phyloP scores from a whole-genome alignment of 2,329 filamentous ascomycete genomes.

The Tolypocladium inflatum region DNA sequence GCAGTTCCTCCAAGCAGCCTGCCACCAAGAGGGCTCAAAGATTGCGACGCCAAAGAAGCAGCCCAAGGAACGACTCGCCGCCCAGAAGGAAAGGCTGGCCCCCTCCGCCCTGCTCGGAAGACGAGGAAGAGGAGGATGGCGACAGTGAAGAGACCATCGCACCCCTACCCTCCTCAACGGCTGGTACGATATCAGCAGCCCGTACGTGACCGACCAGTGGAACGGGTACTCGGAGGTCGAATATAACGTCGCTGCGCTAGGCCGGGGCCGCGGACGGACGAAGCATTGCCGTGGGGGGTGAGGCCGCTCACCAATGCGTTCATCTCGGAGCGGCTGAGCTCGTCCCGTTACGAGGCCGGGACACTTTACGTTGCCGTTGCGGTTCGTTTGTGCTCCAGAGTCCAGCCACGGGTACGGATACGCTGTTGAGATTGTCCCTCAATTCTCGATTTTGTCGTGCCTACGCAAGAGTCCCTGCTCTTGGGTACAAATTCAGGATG shows the following conservation, averaged over 20 bases:
- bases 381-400: not conserved
- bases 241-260: constrained; percentile 12
- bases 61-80: not conserved
- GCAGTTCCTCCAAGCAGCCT: not conserved
- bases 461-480: not conserved
- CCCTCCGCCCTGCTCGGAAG: constrained; percentile 6
- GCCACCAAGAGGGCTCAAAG: constrained; percentile 10
- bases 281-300: too few relatives aligned
- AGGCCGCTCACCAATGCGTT: too few relatives aligned
- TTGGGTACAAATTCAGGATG: not conserved
- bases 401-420: too few relatives aligned
- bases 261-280: too few relatives aligned
- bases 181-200: constrained; percentile 27
- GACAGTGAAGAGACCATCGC: constrained; percentile 1
- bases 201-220: constrained; percentile 15
- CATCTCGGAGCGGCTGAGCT: too few relatives aligned
- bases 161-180: constrained; percentile 33
- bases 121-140: not conserved
- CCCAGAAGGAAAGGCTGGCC: not conserved
- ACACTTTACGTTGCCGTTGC: not conserved
- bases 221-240: constrained; percentile 15
- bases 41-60: not conserved
- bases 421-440: not conserved
- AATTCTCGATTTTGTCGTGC: not conserved
- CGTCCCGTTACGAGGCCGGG: too few relatives aligned